Conservation (phyloP, 495 filamentous ascomycete genomes). For the Sordaria brevicollis region DNA sequence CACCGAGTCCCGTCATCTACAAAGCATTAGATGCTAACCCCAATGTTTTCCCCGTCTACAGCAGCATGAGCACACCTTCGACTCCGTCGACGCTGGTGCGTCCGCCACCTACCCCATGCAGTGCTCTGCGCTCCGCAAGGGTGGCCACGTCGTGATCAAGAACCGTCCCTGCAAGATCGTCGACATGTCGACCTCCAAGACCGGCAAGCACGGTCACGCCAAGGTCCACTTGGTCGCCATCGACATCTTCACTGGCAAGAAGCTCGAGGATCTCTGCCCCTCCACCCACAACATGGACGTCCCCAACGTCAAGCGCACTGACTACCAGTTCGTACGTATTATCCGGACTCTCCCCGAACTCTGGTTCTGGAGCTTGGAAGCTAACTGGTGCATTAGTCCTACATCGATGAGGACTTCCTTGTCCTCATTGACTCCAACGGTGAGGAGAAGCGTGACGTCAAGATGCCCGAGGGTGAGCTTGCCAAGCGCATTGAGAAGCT, state of each 20-base stretch:
- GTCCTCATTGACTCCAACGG: constrained; percentile 76
- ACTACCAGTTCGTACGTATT: constrained; percentile 82
- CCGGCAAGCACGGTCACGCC: constrained; percentile 99
- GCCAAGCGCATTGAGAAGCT: constrained; percentile 71
- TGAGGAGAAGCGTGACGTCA: constrained; percentile 86
- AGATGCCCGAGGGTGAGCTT: constrained; percentile 79
- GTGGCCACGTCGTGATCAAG: constrained; percentile 97
- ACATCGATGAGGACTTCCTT: constrained; percentile 89
- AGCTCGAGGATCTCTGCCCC: constrained; percentile 96
- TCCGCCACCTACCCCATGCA: constrained; percentile 94
- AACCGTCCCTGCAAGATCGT: constrained; percentile 98
- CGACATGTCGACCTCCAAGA: constrained; percentile 99
- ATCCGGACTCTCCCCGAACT: neutral
- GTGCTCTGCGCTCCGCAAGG: constrained; percentile 98
- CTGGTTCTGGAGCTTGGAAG: neutral
- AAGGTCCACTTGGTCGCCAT: constrained; percentile 97
- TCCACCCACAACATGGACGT: constrained; percentile 99
- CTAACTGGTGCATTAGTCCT: constrained; percentile 1
- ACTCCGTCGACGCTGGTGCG: constrained; percentile 81
- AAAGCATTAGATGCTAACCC: neutral
- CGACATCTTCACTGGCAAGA: constrained; percentile 99
- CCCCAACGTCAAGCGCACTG: constrained; percentile 76
- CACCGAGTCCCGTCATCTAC: neutral
- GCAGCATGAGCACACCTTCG: constrained; percentile 86
- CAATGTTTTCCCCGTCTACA: neutral